Percentiles rank a stretch among this genome's conserved stretches.
Evolutionary conservation across 495 filamentous ascomycete genomes (phyloP).

Genomic region (Recurvomyces mirabilis): DNA sequence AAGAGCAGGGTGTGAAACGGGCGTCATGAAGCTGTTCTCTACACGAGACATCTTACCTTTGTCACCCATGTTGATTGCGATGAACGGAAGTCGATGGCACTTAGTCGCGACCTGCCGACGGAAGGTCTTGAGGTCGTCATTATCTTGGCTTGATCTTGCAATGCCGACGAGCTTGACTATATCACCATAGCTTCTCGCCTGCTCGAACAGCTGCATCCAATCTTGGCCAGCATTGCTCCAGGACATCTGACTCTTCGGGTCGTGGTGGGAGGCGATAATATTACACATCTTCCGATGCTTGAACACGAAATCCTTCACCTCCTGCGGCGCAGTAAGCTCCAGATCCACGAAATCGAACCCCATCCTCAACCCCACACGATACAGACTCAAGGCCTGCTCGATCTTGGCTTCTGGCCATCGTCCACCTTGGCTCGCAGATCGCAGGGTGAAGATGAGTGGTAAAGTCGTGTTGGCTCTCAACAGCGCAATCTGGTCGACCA

Average conservation of each 20-base stretch:
- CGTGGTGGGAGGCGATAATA: conserved; percentile 93
- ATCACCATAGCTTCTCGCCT: conserved; percentile 74
- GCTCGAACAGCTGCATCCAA: conserved; percentile 84
- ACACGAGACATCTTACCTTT: conserved; percentile 81
- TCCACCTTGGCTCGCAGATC: conserved; percentile 77
- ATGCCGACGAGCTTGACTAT: conserved; percentile 89
- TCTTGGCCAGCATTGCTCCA: conserved; percentile 66
- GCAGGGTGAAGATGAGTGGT: conserved; percentile 87
- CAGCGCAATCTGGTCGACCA: conserved; percentile 70
- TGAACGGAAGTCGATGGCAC: conserved; percentile 61
- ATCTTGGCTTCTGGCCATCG: conserved; percentile 70
- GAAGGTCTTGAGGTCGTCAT: conserved; percentile 75
- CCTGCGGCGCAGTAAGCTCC: conserved; percentile 75
- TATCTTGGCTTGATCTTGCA: conserved; percentile 68
- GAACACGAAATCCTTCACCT: conserved; percentile 54
- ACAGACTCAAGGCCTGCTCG: conserved; percentile 58
- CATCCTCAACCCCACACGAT: conserved; percentile 64
- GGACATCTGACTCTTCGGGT: conserved; percentile 63
- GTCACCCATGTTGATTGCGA: conserved; percentile 93
- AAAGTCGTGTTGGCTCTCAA: conserved; percentile 64
- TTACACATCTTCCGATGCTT: conserved; percentile 46
- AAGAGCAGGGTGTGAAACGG: conserved; percentile 79
- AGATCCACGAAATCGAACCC: conserved; percentile 89
- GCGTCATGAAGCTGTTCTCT: conserved; percentile 86
- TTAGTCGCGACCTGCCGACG: conserved; percentile 58